Conservation (phyloP, 768 basidiomycete species). For the Asterophora lycoperdoides region DNA sequence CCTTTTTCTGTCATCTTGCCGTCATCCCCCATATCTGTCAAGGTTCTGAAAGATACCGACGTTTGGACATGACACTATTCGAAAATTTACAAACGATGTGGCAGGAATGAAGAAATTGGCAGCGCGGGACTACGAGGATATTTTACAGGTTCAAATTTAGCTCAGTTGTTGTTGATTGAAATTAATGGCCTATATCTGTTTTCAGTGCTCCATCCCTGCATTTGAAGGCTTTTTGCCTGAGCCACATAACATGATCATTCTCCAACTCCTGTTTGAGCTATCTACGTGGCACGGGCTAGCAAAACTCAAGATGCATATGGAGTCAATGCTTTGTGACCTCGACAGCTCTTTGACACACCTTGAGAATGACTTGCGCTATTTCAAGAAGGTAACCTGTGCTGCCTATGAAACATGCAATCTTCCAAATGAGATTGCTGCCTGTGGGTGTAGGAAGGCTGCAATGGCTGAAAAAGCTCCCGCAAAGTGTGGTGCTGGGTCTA, state of each 20-base stretch:
- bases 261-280: conserved; percentile 4
- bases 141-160: conserved; percentile 21
- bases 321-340: conserved; percentile 5
- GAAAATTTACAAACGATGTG: conserved; percentile 19
- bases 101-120: conserved; percentile 19
- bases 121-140: conserved; percentile 26
- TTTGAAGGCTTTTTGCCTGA: conserved; percentile 9
- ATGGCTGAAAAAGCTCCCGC: background rate
- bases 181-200: background rate
- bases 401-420: conserved; percentile 5
- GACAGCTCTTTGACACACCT: background rate
- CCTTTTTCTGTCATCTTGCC: background rate
- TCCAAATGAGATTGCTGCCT: conserved; percentile 8
- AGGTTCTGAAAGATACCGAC: conserved; percentile 29
- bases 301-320: conserved; percentile 9
- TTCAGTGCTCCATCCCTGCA: conserved; percentile 2
- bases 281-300: conserved; percentile 11
- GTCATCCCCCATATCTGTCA: background rate
- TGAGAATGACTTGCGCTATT: background rate
- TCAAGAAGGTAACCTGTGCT: conserved; percentile 1
- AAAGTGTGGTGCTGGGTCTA: background rate
- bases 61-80: conserved; percentile 27
- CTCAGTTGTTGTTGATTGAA: background rate
- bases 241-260: conserved; percentile 3
- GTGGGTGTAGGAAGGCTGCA: background rate